phyloP scores from a whole-genome alignment of 2,329 filamentous ascomycete genomes.

The Sordariomycetes sp. region DNA sequence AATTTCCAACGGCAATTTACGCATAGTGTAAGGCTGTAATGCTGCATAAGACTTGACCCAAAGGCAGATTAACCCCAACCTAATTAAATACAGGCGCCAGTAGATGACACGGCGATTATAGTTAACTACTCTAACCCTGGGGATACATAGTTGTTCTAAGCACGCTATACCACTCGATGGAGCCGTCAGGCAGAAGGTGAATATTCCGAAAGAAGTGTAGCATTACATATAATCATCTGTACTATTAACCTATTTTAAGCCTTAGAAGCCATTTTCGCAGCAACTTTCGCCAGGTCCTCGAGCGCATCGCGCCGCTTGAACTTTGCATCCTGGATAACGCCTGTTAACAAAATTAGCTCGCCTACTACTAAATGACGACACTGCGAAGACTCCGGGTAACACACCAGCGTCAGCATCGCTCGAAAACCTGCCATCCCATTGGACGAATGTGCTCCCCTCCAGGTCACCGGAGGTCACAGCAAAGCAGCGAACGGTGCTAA shows the following conservation, averaged over 20 bases:
- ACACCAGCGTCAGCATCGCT: constrained; percentile 59
- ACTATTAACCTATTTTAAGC: background rate
- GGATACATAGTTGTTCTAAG: background rate
- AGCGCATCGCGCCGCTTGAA: constrained; percentile 67
- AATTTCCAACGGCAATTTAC: no score
- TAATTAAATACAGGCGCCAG: background rate
- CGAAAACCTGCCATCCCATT: constrained; percentile 61
- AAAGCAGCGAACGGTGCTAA: constrained; percentile 57
- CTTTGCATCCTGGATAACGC: constrained; percentile 63
- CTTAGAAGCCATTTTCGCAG: constrained; percentile 16
- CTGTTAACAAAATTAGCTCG: constrained; percentile 21
- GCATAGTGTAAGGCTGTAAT: no score
- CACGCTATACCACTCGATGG: background rate
- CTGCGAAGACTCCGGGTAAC: constrained; percentile 13
- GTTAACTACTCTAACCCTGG: background rate
- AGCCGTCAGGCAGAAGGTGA: background rate
- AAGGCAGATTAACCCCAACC: background rate
- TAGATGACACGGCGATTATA: background rate
- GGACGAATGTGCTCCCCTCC: constrained; percentile 55
- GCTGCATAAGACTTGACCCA: background rate
- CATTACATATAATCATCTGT: background rate
- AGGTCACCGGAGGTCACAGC: constrained; percentile 55
- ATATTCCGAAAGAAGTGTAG: background rate
- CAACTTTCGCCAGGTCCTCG: constrained; percentile 49
- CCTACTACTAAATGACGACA: constrained; percentile 7